phyloP scores from a whole-genome alignment of 305 asterid genomes.

The Fraxinus xanthoxyloides region DNA sequence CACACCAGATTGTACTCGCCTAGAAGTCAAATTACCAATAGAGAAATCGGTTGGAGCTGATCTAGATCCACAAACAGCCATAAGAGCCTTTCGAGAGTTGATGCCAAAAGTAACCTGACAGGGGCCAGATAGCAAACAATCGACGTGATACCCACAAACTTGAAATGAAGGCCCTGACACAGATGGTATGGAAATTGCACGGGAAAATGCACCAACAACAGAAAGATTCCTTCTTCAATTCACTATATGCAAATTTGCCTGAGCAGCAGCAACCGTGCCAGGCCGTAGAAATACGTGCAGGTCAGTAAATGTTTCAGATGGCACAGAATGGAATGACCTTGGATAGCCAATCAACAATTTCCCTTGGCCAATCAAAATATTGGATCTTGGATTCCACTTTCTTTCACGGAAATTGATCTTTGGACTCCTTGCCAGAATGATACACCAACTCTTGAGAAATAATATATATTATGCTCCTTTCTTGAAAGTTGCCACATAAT shows the following conservation, averaged over 20 bases:
- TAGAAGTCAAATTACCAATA: slow-evolving; percentile 32
- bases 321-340: slow-evolving; percentile 37
- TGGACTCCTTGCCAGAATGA: slow-evolving; percentile 45
- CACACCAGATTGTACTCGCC: slow-evolving; percentile 33
- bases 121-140: slow-evolving; percentile 44
- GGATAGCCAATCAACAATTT: slow-evolving; percentile 45
- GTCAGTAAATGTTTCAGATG: slow-evolving; percentile 39
- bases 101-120: slow-evolving; percentile 28
- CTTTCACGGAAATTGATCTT: slow-evolving; percentile 49
- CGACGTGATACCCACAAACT: slow-evolving; percentile 64
- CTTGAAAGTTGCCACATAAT: background rate
- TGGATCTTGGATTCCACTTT: slow-evolving; percentile 47
- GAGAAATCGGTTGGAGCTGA: slow-evolving; percentile 34
- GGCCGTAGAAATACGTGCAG: slow-evolving; percentile 52
- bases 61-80: slow-evolving; percentile 57
- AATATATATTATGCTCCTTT: slow-evolving; percentile 1
- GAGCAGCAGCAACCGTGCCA: slow-evolving; percentile 71
- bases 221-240: slow-evolving; percentile 56
- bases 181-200: slow-evolving; percentile 69
- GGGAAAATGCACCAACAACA: slow-evolving; percentile 64
- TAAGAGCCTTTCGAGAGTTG: slow-evolving; percentile 34
- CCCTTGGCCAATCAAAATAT: slow-evolving; percentile 48
- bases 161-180: slow-evolving; percentile 77
- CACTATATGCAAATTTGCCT: slow-evolving; percentile 55
- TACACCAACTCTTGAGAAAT: slow-evolving; percentile 52